A percentile compares a stretch with the other conserved stretches of the same genome.
Evolutionary conservation across 768 basidiomycete genomes (phyloP).

Genomic region (Lentinula sp.): DNA sequence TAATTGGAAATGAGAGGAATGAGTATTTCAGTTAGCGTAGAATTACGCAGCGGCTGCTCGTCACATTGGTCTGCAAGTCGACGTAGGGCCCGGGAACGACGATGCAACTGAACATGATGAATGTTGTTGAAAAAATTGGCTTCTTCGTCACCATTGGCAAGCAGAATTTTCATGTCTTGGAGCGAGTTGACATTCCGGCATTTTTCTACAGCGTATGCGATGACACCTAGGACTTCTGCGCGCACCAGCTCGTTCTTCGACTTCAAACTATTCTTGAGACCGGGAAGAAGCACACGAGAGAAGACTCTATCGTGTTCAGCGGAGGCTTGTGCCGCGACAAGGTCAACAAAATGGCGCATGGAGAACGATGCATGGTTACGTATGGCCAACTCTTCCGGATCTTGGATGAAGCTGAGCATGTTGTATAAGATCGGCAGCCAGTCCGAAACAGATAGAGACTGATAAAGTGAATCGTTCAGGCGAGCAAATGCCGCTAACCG

Average conservation of each 20-base stretch:
- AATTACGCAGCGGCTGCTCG: conserved; percentile 58
- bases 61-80: conserved; percentile 76
- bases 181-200: conserved; percentile 54
- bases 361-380: conserved; percentile 74
- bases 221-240: conserved; percentile 71
- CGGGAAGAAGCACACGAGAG: conserved; percentile 62
- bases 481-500: conserved; percentile 69
- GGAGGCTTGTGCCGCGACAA: conserved; percentile 34
- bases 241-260: conserved; percentile 86
- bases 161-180: conserved; percentile 74
- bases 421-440: conserved; percentile 87
- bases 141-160: conserved; percentile 87
- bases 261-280: conserved; percentile 71
- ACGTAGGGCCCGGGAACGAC: conserved; percentile 79
- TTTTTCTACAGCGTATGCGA: conserved; percentile 67
- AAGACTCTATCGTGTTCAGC: conserved; percentile 51
- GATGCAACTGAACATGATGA: conserved; percentile 87
- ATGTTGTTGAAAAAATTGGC: conserved; percentile 97
- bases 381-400: conserved; percentile 81
- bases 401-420: conserved; percentile 80
- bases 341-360: conserved; percentile 73
- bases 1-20: conserved; percentile 84
- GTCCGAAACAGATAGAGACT: conserved; percentile 41
- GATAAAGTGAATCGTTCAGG: conserved; percentile 64
- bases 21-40: conserved; percentile 74